Conservation (phyloP, 202 grass and related monocot species). For the Sporobolus alterniflorus region DNA sequence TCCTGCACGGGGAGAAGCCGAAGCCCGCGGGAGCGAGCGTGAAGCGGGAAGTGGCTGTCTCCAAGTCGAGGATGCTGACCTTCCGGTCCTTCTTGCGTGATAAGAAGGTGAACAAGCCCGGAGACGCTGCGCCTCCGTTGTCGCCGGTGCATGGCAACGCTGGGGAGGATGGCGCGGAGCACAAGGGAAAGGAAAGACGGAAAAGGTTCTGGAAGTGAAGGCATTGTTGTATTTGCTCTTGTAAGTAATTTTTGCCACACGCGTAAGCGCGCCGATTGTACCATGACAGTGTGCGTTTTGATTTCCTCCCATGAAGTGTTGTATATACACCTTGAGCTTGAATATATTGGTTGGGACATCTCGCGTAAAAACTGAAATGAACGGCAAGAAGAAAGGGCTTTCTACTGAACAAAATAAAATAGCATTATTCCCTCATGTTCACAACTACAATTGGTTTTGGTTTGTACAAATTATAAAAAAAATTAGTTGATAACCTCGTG, state of each 20-base stretch:
- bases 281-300: background rate
- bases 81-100: constrained; percentile 48
- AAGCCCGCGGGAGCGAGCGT: background rate
- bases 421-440: too few species aligned
- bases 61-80: constrained; percentile 38
- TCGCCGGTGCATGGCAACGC: background rate
- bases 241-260: background rate
- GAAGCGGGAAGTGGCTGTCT: constrained; percentile 11
- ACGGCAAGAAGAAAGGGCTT: too few species aligned
- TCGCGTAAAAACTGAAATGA: background rate
- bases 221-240: too few species aligned
- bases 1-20: background rate
- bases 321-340: background rate
- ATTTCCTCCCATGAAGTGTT: background rate
- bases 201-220: constrained; percentile 53
- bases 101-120: constrained; percentile 24
- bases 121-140: background rate
- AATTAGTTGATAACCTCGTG: too few species aligned
- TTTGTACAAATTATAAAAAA: too few species aligned
- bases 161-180: constrained; percentile 17
- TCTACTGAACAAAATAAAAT: background rate
- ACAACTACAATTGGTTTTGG: too few species aligned
- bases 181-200: constrained; percentile 27
- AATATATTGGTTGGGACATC: background rate
- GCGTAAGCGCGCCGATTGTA: background rate